Evolutionary conservation across 2,329 filamentous ascomycete species (phyloP), one percentile per base, ranked within the genome.

Genomic region (Diaporthe sp.): DNA sequence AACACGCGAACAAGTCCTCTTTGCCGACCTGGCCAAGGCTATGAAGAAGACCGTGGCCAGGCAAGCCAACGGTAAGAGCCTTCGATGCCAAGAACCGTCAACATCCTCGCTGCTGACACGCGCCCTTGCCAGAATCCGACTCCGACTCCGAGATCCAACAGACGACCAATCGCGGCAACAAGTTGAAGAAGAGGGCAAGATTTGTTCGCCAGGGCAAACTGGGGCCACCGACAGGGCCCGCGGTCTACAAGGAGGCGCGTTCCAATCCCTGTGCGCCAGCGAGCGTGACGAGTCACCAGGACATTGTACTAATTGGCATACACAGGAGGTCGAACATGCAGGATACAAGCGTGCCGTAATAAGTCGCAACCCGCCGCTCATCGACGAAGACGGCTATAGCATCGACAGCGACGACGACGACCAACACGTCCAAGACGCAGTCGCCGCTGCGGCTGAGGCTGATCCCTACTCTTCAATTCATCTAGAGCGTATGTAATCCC

Each of bases 331-430:
- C 79, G 92, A 94, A 74, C 94, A 95, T 82, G 93, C 91, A 47
- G 94, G 94, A 76, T 93, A 93, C 81, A 87, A 89, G 75, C 90
- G 95, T 81, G 88, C 92, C 73, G 94, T 96, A 78, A 92, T 97
- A 78, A 91, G 91, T 82, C 91, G 90, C 78, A 96, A 95, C 79
- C 93, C 93, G 7, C 90, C 91, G 15, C 87, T 94, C 63, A 87
- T 94, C 78, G 94, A 96, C 84, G 92, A 94, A 61, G 94, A 96
- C 79, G 94, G 94, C 77, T 95, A 94, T 81, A 92, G 94, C 77
- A 86, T 95, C 73, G 92, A 95, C 57, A 93, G 91, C 81, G 92
- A 93, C 77, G 93, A 95, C 76, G 92, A 94, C 74, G 90, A 92
- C 76, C 90, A 92, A 57, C 89, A 88, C 74, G 83, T 91, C 31